Percentiles rank a stretch among this genome's conserved stretches.
Conservation (phyloP, 495 filamentous ascomycete species). For the Parachaetomium inaequale region DNA sequence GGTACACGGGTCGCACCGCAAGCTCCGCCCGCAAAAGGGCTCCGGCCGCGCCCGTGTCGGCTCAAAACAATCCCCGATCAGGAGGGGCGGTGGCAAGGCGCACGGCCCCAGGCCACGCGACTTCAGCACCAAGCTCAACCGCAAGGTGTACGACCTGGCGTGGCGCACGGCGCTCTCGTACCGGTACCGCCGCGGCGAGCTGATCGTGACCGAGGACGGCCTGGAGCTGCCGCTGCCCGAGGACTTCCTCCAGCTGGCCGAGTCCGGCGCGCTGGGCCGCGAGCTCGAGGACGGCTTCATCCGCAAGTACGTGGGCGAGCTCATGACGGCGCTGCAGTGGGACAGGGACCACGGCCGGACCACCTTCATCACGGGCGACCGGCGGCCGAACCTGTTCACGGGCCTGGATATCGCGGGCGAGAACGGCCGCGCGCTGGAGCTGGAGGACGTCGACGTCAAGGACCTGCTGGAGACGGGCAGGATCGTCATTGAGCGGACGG, state of each 20-base stretch:
- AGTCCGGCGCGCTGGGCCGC: conserved; percentile 24
- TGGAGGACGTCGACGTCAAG: conserved; percentile 86
- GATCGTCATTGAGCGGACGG: conserved; percentile 79
- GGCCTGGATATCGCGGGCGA: conserved; percentile 58
- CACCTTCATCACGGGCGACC: conserved; percentile 66
- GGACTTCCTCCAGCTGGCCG: conserved; percentile 40
- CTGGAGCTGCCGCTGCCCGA: conserved; percentile 56
- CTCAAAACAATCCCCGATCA: conserved; percentile 75
- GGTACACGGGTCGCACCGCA: conserved; percentile 73
- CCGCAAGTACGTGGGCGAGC: conserved; percentile 56
- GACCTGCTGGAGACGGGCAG: conserved; percentile 80
- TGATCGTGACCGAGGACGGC: conserved; percentile 75
- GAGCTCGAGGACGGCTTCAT: conserved; percentile 47
- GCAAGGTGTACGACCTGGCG: conserved; percentile 91
- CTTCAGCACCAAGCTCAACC: conserved; percentile 76
- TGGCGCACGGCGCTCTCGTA: conserved; percentile 94
- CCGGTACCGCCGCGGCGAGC: conserved; percentile 77
- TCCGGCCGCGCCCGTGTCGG: conserved; percentile 74
- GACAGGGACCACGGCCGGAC: conserved; percentile 65
- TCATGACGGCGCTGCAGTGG: conserved; percentile 71
- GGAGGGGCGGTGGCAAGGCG: conserved; percentile 78
- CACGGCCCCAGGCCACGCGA: conserved; percentile 86
- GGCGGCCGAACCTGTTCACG: conserved; percentile 51
- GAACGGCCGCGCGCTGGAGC: conserved; percentile 63
- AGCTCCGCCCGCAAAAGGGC: conserved; percentile 83